Evolutionary conservation across 1,284 basidiomycete species (phyloP), one percentile per base, ranked within the genome.

Genomic region (Rhodofomes roseus): DNA sequence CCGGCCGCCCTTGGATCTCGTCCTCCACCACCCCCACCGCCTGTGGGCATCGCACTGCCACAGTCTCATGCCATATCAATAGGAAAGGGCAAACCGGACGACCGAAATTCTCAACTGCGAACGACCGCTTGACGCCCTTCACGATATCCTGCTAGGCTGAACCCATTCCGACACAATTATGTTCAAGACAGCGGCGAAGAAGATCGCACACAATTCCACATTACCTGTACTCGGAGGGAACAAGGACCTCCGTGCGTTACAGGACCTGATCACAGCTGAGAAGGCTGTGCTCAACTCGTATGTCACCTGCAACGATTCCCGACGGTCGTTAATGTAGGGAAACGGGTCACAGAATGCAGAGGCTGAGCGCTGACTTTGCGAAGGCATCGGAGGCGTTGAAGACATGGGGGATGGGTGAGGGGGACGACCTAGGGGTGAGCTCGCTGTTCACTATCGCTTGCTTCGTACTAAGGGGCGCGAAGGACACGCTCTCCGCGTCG

Each of bases 241-340:
- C 71, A 87, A 88, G 68, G 95, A 96, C 71, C 75, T 95, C 16
- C 79, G 89, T 34, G 82, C 86, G 0, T 77, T 97, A 4, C 95
- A 97, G 71, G 93, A 95, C 68, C 79, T 96, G 63, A 98, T 98
- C 63, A 89, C 85, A 2, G 82, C 90, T 0, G 95, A 98, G 75
- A 98, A 98, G 77, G 76, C 81, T 4, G 89, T 96, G 16, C 77
- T 96, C 48, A 78, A 82, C 56, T 84, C 87, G 84, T 91, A 77
- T 62, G 87, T 81, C 25, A 34, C 51, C 50, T 46, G 48, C 48
- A 14, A 18, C 18, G n/a, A 14, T 57, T 29, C 23, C 23, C 1
- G 39, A 14, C 25, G 22, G 16, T 20, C 4, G n/a, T 31, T 54
- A 40, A 41, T 27, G 34, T 11, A 7, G 37, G 37, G 34, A 22